Base-by-base conservation (phyloP, 75 land plant genomes). In the Picea glauca region DNA sequence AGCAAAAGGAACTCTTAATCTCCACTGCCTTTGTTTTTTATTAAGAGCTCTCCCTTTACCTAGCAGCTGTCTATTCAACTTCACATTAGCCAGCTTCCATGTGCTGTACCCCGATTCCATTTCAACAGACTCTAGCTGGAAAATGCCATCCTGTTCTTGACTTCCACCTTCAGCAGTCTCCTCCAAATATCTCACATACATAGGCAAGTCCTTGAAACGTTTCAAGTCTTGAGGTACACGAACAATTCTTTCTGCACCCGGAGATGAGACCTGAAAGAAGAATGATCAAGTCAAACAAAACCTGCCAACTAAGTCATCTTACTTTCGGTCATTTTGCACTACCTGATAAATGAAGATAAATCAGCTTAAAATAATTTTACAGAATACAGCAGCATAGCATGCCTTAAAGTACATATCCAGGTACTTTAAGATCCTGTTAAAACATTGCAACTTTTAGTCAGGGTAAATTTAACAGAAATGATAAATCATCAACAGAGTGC, bases 41-140 rank as follows among this genome's bases (percentile, higher is more conserved):
- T 85, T 97, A 73, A 97, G 78, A 32, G 92, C 90, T 67, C 98
- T 87, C 59, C 99, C 99, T 77, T 97, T 97, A 31, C 99, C 98
- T 18, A 88, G 81, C 58, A 84, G 79, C 54, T 94, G 87, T 78
- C 95, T 91, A 72, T 97, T 97, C 35, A 84, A 54, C 76, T 84
- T 87, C 60, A 94, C 96, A 83, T 95, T 87, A 79, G 99, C 99
- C 61, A 97, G 73, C 81, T 86, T 90, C 99, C 99, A 97, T 58
- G 84, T 85, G 79, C 92, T 85, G 46, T 72, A 75, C 23, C 85
- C 79, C 11, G 73, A 58, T 43, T 94, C 93, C 32, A 80, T n/a
- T 72, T 97, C 98, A 72, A 88, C 85, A 26, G 91, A 89, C 59
- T 93, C 85, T 59, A 97, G 91, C 60, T 80, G 84, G 58, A 97